These are phyloP conservation scores for Cyanidioschyzon merolae DNA, from an alignment of 23 red algal species.

Conservation along the genomic window DNA sequence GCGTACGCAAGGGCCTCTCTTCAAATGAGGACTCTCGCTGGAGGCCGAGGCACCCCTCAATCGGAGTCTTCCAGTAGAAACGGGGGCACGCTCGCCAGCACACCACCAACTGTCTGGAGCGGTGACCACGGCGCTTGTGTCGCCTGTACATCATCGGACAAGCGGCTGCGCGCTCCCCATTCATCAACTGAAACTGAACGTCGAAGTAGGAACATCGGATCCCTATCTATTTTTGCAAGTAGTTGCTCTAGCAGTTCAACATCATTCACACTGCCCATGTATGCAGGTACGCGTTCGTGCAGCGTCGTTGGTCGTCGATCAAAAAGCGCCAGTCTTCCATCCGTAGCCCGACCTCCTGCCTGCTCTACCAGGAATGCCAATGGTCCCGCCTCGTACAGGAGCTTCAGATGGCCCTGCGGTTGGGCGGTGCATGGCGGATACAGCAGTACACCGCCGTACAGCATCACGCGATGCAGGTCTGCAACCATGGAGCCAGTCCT, in stretches of 20 bases:
- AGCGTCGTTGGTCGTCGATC: conserved; percentile 64
- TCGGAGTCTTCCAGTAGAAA: neutral
- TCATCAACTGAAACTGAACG: conserved; percentile 70
- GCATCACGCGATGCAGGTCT: conserved; percentile 85
- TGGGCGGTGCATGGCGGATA: conserved; percentile 53
- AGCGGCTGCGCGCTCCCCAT: conserved; percentile 5
- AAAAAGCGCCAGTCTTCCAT: conserved; percentile 53
- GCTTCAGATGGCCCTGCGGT: conserved; percentile 67
- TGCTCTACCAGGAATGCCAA: conserved; percentile 76
- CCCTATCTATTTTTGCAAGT: conserved; percentile 55
- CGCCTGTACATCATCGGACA: neutral
- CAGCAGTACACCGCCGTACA: conserved; percentile 92
- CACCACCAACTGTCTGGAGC: neutral
- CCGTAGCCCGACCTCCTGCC: conserved; percentile 72
- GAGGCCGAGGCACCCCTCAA: no score
- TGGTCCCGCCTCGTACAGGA: conserved; percentile 89
- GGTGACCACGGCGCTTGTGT: neutral
- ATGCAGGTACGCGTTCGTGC: conserved; percentile 72
- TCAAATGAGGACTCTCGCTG: no score
- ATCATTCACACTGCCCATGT: conserved; percentile 76
- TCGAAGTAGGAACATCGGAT: conserved; percentile 87
- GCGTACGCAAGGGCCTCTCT: no score
- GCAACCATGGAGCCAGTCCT: conserved; percentile 95
- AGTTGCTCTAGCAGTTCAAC: conserved; percentile 55
- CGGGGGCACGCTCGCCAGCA: neutral